Conservation (phyloP, 2,329 filamentous ascomycete genomes). For the Thelonectria discophora region DNA sequence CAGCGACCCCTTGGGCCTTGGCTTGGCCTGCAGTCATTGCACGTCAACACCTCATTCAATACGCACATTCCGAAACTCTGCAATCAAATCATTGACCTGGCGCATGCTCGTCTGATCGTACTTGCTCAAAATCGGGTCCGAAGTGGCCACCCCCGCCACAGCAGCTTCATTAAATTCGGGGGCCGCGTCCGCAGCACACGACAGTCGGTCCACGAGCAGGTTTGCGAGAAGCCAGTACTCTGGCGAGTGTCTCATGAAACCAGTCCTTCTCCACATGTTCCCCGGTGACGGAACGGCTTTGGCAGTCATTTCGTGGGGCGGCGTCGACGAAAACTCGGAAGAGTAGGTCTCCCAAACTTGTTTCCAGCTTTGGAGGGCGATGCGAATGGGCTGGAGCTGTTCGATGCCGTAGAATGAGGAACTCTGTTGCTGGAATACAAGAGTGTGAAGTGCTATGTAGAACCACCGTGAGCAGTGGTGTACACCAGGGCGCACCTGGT, state of each 20-base stretch:
- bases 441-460: constrained; percentile 1
- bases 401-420: neutral
- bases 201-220: neutral
- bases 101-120: constrained; percentile 8
- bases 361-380: constrained; percentile 1
- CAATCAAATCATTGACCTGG: constrained; percentile 8
- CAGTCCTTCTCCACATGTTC: constrained; percentile 1
- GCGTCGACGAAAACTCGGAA: neutral
- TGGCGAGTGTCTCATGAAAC: constrained; percentile 5
- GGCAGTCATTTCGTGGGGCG: neutral
- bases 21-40: neutral
- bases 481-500: too few species aligned
- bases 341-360: constrained; percentile 1
- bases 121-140: neutral
- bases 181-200: neutral
- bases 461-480: neutral
- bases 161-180: neutral
- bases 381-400: neutral
- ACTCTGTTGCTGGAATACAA: constrained; percentile 3
- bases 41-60: neutral
- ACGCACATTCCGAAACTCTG: constrained; percentile 1
- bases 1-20: neutral
- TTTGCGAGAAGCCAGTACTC: constrained; percentile 9
- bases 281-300: neutral
- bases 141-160: neutral